Percentiles rank a stretch among this genome's conserved stretches.
These are phyloP conservation scores for Ustilago loliicola DNA, from an alignment of 1,284 basidiomycete species.

Conservation along the genomic window DNA sequence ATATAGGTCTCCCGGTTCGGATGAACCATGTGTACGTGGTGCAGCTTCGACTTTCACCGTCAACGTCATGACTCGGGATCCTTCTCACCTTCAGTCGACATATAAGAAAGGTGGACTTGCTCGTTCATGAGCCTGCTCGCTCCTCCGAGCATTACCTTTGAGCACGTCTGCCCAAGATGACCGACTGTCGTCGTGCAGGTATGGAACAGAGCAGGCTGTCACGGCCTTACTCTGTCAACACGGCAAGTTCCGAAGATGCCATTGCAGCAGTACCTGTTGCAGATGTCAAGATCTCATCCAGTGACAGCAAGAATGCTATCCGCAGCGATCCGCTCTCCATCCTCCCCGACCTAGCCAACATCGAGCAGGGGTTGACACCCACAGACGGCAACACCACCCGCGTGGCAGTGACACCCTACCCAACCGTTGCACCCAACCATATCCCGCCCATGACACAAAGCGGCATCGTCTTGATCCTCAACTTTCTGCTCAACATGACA, in stretches of 20 bases:
- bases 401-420: neutral
- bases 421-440: constrained; percentile 26
- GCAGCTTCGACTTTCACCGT: too few relatives aligned
- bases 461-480: constrained; percentile 40
- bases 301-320: constrained; percentile 4
- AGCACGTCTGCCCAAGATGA: neutral
- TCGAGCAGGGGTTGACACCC: constrained; percentile 12
- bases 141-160: neutral
- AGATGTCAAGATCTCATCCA: neutral
- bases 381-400: constrained; percentile 1
- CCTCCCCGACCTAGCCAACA: constrained; percentile 2
- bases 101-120: too few relatives aligned
- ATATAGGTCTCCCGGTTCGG: neutral
- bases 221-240: neutral
- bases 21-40: neutral
- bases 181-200: neutral
- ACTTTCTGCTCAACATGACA: constrained; percentile 54
- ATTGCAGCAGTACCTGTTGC: constrained; percentile 3
- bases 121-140: too few relatives aligned
- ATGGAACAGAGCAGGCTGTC: neutral
- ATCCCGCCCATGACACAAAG: constrained; percentile 38
- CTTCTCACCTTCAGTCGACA: too few relatives aligned
- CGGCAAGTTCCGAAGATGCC: constrained; percentile 6
- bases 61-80: too few relatives aligned
- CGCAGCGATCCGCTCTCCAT: neutral